phyloP scores from a whole-genome alignment of 805 yeast genomes.

The Yarrowia bubula region DNA sequence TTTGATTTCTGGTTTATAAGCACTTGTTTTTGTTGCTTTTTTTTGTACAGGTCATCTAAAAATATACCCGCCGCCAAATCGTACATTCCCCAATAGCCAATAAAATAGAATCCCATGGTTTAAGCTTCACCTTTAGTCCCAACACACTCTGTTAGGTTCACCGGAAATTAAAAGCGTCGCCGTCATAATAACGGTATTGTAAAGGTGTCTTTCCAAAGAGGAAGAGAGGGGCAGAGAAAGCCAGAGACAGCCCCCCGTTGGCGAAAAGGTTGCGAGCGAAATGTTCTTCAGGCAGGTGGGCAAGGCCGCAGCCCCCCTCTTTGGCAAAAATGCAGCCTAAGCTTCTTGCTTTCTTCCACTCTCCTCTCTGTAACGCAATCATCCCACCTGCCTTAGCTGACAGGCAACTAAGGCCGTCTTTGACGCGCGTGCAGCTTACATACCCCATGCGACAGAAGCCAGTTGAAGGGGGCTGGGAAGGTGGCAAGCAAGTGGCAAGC shows the following conservation, averaged over 20 bases:
- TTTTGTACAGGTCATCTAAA: not conserved
- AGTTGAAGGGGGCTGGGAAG: not conserved
- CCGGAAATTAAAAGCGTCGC: slow-evolving; percentile 21
- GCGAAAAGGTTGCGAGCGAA: no score
- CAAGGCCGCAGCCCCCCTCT: no score
- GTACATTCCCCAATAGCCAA: not conserved
- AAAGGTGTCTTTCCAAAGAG: not conserved
- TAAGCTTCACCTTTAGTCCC: slow-evolving; percentile 13
- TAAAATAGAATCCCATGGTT: not conserved
- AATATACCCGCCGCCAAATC: not conserved
- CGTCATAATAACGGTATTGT: slow-evolving; percentile 7
- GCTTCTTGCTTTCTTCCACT: not conserved
- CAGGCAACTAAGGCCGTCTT: not conserved
- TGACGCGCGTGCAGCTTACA: slow-evolving; percentile 17
- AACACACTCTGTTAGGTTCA: slow-evolving; percentile 7
- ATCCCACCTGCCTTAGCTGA: slow-evolving; percentile 17
- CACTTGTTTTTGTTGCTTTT: not conserved
- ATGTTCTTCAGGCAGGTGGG: no score
- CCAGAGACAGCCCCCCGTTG: not conserved
- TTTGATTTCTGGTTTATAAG: no score
- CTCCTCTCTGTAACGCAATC: not conserved
- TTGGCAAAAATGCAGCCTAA: no score
- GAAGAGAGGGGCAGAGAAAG: not conserved
- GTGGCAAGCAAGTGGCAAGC: not conserved
- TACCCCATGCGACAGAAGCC: slow-evolving; percentile 18